Percentiles rank a stretch among this genome's conserved stretches.
These are phyloP conservation scores for Litsea cubeba DNA, from an alignment of 164 flowering plant genomes.

Conservation along the genomic window DNA sequence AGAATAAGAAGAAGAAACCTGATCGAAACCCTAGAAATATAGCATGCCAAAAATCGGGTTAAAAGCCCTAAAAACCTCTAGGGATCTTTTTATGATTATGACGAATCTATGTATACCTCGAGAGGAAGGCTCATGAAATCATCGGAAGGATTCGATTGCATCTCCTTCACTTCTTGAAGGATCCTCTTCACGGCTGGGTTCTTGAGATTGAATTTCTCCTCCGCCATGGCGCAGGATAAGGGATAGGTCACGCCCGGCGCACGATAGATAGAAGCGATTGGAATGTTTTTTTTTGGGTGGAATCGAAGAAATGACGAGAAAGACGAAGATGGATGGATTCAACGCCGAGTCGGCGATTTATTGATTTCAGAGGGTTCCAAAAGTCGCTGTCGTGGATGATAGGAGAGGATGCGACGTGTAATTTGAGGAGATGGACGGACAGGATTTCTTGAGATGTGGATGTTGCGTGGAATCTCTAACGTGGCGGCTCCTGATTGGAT, in stretches of 20 bases:
- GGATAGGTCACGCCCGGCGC: neutral
- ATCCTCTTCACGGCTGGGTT: conserved; percentile 97
- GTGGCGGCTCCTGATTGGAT: too few species aligned
- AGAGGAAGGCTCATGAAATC: conserved; percentile 98
- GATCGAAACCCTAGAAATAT: neutral
- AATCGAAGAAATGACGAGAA: too few species aligned
- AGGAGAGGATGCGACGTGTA: neutral
- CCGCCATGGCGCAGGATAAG: conserved; percentile 18
- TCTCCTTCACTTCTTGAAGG: conserved; percentile 91
- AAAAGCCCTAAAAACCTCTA: neutral
- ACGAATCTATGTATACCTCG: conserved; percentile 43
- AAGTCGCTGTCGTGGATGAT: neutral
- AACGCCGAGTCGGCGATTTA: neutral
- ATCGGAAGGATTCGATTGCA: conserved; percentile 91
- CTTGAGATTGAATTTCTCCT: conserved; percentile 80
- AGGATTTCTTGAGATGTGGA: too few species aligned
- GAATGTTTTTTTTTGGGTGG: too few species aligned
- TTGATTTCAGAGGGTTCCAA: neutral
- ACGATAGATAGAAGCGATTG: neutral
- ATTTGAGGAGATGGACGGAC: too few species aligned
- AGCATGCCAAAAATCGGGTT: neutral
- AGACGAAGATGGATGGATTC: too few species aligned
- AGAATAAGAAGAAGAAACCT: too few species aligned
- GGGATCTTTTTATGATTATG: neutral
- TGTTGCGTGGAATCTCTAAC: too few species aligned